Base-by-base conservation (phyloP, 768 basidiomycete genomes). In the Amylocystis lapponica region DNA sequence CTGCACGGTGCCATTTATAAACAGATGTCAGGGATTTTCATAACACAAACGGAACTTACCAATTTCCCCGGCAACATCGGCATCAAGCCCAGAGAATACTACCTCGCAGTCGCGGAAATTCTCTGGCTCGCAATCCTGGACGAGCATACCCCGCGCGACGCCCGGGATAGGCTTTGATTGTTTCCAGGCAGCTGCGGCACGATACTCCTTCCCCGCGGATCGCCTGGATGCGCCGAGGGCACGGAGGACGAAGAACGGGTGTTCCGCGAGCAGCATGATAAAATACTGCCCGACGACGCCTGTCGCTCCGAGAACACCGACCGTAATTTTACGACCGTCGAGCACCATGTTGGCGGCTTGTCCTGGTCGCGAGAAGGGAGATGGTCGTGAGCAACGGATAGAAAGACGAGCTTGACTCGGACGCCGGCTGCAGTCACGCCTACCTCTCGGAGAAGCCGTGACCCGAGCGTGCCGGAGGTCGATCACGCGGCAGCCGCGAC, bases 241-340 rank as follows among this genome's bases (percentile, higher is more conserved):
- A 61, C 85, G 81, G 52, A 97, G 73, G 46, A 70, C 67, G 65
- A 99, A 97, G 80, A 85, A 97, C 0, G 95, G 93, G 60, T 99
- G 96, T 6, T 68, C 60, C 4, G 89, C 72, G 36, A 99, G 83
- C 36, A 97, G 80, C 38, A 80, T 74, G 63, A 98, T 86, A 64
- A 98, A 99, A 30, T 93, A 79, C 65, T 98, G 95, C 19, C 95
- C 94, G 37, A 97, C 95, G 36, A 91, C 96, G 45, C 95, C 91
- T 0, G 90, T 94, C 1, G 91, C 90, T 25, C 90, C 90, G 8
- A 93, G 71, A 36, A 94, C 69, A 47, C 88, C 90, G 46, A 94
- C 86, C 33, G 66, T 70, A 49, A 71, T 57, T 3, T 53, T 47
- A 25, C 52, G 43, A 30, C 36, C 41, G 41, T 53, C 53, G 10